Evolutionary conservation across 2,329 filamentous ascomycete species (phyloP), one percentile per base, ranked within the genome.

Genomic region (Pyrenochaeta sp.): DNA sequence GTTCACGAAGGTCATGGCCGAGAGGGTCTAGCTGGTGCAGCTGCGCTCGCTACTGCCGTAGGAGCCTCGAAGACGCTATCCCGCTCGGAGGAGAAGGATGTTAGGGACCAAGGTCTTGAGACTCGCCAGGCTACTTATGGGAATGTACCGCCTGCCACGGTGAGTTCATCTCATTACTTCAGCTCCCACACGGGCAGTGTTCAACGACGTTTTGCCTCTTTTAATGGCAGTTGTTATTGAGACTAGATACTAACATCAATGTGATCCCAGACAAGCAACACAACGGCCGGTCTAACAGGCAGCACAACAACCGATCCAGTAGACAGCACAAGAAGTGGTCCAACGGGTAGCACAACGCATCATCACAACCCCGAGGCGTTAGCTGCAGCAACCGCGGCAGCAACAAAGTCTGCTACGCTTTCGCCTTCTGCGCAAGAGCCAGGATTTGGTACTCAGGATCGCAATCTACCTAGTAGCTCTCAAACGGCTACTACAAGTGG

Each of bases 21-120:
- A 32, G 65, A 68, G 52, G 68, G 54, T 5, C 57, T 73, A n/a
- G 73, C 74, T 39, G 71, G 68, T 37, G 75, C 73, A 32, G 74
- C 68, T 25, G 69, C 66, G 0, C 53, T 58, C 7, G 66, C 67
- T n/a, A 58, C 62, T 39, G 50, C 52, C 5, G 64, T 73, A 28
- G 71, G 68, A 39, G 74, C 65, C 32, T 69, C 66, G 2, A 64
- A 66, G 37, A 25, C 54, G 2, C 45, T 53, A 10, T 42, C 50
- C 2, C 55, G 19, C 15, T 54, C 59, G 19, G 59, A 62, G 5
- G 46, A 58, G 15, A 54, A 28, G 28, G 56, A 61, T 24, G 49
- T 43, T 27, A 46, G 45, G 8, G 15, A 53, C 13, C 52, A 43
- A 52, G 54, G 52, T 25, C 40, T 40, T 9, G 56, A 48, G n/a